These are phyloP conservation scores for Nitzschia sp. DNA, from an alignment of 108 stramenopile species.

Conservation along the genomic window DNA sequence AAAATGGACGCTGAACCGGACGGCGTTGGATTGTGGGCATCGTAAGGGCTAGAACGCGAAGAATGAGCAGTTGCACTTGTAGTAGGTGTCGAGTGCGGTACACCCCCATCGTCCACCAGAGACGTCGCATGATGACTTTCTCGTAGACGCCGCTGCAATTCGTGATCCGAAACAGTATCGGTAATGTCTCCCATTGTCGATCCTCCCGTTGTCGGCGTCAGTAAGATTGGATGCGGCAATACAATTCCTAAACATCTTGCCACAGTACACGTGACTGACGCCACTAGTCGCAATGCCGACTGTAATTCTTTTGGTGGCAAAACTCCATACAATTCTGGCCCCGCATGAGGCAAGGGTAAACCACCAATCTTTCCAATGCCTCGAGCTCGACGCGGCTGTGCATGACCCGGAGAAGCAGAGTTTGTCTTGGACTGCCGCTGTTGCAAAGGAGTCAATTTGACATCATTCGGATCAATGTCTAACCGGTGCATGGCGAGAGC, in stretches of 20 bases:
- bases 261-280: slow-evolving; percentile 63
- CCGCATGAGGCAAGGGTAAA: slow-evolving; percentile 78
- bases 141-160: slow-evolving; percentile 9
- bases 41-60: not conserved
- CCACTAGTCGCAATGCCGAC: slow-evolving; percentile 74
- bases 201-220: slow-evolving; percentile 16
- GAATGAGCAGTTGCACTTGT: not conserved
- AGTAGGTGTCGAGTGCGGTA: not conserved
- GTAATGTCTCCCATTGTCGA: slow-evolving; percentile 27
- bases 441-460: slow-evolving; percentile 21
- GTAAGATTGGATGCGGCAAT: slow-evolving; percentile 78
- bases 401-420: not conserved
- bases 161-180: slow-evolving; percentile 23
- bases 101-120: not conserved
- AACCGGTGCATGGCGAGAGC: slow-evolving; percentile 78
- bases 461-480: slow-evolving; percentile 57
- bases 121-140: slow-evolving; percentile 16
- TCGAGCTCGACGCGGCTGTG: slow-evolving; percentile 31
- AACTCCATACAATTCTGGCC: slow-evolving; percentile 77
- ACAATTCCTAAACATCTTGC: slow-evolving; percentile 76
- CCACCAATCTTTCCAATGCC: slow-evolving; percentile 85
- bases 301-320: slow-evolving; percentile 71
- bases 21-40: not conserved
- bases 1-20: slow-evolving; percentile 29
- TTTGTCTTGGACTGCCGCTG: slow-evolving; percentile 17